phyloP scores from a whole-genome alignment of 1,284 basidiomycete species.

The Tylopilus orsonianus region DNA sequence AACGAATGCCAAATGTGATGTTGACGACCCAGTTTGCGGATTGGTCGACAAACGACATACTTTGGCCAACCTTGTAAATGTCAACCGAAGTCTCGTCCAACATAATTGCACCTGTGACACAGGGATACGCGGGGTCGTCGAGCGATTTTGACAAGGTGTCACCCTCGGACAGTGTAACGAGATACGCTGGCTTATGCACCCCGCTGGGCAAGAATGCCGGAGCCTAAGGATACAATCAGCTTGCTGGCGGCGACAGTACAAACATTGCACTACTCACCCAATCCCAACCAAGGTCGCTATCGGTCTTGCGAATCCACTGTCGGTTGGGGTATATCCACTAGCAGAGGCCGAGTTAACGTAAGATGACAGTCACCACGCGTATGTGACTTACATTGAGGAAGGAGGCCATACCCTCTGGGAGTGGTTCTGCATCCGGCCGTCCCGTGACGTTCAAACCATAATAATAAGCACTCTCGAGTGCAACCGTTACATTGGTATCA shows the following conservation, averaged over 20 bases:
- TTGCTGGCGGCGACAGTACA: not conserved
- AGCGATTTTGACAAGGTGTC: conserved; percentile 15
- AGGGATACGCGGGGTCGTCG: conserved; percentile 20
- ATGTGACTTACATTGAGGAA: conserved; percentile 11
- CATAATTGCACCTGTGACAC: conserved; percentile 38
- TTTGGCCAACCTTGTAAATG: conserved; percentile 53
- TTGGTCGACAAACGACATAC: conserved; percentile 39
- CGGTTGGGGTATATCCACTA: conserved; percentile 53
- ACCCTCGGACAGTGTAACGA: conserved; percentile 41
- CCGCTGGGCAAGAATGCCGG: conserved; percentile 59
- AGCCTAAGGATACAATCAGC: conserved; percentile 36
- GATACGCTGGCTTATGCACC: conserved; percentile 53
- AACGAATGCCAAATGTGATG: conserved; percentile 51
- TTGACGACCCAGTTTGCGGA: conserved; percentile 56
- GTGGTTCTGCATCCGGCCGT: conserved; percentile 45
- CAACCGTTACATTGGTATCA: conserved; percentile 47
- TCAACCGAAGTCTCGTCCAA: conserved; percentile 56
- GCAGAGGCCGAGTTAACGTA: not conserved
- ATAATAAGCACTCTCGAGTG: conserved; percentile 52
- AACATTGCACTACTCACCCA: conserved; percentile 39
- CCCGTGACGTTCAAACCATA: conserved; percentile 55
- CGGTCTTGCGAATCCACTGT: conserved; percentile 50
- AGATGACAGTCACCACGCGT: not conserved
- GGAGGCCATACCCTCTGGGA: conserved; percentile 27
- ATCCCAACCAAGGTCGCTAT: conserved; percentile 63